Percentiles rank a stretch among this genome's conserved stretches.
phyloP scores from a whole-genome alignment of 805 yeast genomes.

The Myxozyma lipomycoides region DNA sequence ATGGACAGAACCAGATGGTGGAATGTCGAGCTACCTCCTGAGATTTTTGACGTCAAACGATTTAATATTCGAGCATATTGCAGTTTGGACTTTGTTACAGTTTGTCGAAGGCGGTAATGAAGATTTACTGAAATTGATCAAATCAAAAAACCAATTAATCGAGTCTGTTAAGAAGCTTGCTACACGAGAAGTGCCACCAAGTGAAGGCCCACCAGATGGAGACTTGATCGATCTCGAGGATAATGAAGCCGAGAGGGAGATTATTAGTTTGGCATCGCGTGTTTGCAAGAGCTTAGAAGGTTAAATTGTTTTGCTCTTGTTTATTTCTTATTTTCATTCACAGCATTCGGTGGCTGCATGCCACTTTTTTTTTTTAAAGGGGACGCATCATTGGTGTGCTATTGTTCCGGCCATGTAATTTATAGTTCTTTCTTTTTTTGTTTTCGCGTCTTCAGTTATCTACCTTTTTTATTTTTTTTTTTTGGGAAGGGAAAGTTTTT shows the following conservation, averaged over 20 bases:
- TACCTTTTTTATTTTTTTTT: not conserved
- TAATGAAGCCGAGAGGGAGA: conserved; percentile 26
- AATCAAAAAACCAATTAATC: conserved; percentile 36
- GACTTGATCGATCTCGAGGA: conserved; percentile 24
- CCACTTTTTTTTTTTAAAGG: too few relatives aligned
- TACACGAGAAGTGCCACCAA: conserved; percentile 29
- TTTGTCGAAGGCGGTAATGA: conserved; percentile 78
- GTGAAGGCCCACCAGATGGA: conserved; percentile 15
- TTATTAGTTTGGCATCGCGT: conserved; percentile 20
- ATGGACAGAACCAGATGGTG: conserved; percentile 79
- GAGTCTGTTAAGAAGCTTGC: conserved; percentile 38
- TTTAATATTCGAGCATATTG: conserved; percentile 95
- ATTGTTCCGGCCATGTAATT: too few relatives aligned
- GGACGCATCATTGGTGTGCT: too few relatives aligned
- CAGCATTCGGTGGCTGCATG: too few relatives aligned
- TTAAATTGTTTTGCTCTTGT: not conserved
- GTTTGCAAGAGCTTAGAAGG: conserved; percentile 17
- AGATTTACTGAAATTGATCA: conserved; percentile 44
- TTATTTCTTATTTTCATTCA: too few relatives aligned
- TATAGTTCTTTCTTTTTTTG: not conserved
- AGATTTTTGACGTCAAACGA: conserved; percentile 78
- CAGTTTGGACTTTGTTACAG: conserved; percentile 94
- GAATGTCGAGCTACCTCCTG: conserved; percentile 76
- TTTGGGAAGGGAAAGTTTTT: not conserved
- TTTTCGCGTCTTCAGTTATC: not conserved